Conservation (phyloP, 192 early-diverging fungal genomes). For the Jimgerdemannia flammicorona region DNA sequence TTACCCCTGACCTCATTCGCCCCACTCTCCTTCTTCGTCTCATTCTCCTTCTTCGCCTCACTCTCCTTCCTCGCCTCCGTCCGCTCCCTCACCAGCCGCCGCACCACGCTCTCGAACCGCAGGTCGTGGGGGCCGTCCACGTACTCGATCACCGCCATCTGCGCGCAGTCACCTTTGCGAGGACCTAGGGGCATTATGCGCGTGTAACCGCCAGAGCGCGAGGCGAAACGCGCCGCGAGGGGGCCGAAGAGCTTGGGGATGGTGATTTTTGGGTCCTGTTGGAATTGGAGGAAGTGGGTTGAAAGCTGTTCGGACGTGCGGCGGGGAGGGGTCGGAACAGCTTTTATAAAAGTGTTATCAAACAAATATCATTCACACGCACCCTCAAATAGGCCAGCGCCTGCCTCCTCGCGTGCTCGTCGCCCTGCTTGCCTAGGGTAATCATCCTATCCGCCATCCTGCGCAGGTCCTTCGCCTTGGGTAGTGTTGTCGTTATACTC, state of each 20-base stretch:
- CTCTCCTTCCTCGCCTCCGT: no score
- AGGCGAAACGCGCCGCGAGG: slow-evolving; percentile 78
- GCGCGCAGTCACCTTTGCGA: slow-evolving; percentile 79
- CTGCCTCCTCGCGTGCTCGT: slow-evolving; percentile 51
- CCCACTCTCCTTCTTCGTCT: background rate
- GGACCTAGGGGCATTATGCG: slow-evolving; percentile 77
- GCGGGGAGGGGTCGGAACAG: no score
- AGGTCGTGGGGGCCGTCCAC: slow-evolving; percentile 82
- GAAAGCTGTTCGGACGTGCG: no score
- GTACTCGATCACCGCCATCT: slow-evolving; percentile 88
- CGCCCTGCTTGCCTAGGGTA: slow-evolving; percentile 75
- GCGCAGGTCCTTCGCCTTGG: slow-evolving; percentile 90
- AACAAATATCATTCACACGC: slow-evolving; percentile 5
- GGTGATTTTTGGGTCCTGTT: slow-evolving; percentile 62
- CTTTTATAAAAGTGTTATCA: background rate
- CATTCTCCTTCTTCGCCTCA: background rate
- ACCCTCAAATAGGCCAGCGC: slow-evolving; percentile 55
- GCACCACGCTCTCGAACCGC: slow-evolving; percentile 46
- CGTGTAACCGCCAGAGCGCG: slow-evolving; percentile 83
- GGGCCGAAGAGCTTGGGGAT: slow-evolving; percentile 81
- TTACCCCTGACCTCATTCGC: background rate
- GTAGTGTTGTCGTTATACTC: slow-evolving; percentile 88
- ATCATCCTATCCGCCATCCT: slow-evolving; percentile 85
- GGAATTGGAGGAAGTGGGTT: slow-evolving; percentile 14
- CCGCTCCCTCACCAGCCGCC: slow-evolving; percentile 30